Conservation (phyloP, 441 rosid species). For the Populus tomentosa region DNA sequence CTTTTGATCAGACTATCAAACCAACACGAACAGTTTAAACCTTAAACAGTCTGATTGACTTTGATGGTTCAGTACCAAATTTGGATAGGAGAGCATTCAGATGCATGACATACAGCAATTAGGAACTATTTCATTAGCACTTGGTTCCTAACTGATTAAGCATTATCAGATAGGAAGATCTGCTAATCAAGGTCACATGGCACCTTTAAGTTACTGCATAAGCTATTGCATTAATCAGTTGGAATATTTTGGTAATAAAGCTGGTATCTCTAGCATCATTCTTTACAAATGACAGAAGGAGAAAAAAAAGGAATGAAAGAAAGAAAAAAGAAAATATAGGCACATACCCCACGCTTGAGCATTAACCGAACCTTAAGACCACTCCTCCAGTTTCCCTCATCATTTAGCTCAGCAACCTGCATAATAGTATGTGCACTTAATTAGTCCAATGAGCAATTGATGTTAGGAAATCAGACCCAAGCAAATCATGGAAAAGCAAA, state of each 20-base stretch:
- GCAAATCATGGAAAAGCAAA: conserved; percentile 1
- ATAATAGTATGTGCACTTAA: conserved; percentile 13
- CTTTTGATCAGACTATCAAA: background rate
- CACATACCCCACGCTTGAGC: conserved; percentile 62
- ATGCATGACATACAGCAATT: background rate
- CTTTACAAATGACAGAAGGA: background rate
- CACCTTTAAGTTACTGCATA: background rate
- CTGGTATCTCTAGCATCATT: background rate
- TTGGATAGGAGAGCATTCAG: background rate
- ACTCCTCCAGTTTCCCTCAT: conserved; percentile 89
- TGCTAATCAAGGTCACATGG: background rate
- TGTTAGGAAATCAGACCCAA: background rate
- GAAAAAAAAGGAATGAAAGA: background rate
- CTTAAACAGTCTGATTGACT: background rate
- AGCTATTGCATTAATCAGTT: background rate
- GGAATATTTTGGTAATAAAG: background rate
- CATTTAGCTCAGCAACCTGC: conserved; percentile 82
- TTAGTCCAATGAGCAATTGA: conserved; percentile 6
- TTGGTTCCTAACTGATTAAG: background rate
- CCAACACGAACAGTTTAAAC: background rate
- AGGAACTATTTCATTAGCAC: background rate
- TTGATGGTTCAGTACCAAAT: background rate
- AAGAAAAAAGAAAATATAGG: background rate
- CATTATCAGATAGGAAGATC: background rate
- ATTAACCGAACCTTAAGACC: conserved; percentile 85